Percentiles rank a stretch among this genome's conserved stretches.
Evolutionary conservation across 805 yeast species (phyloP).

Genomic region (Huiozyma naganishii): DNA sequence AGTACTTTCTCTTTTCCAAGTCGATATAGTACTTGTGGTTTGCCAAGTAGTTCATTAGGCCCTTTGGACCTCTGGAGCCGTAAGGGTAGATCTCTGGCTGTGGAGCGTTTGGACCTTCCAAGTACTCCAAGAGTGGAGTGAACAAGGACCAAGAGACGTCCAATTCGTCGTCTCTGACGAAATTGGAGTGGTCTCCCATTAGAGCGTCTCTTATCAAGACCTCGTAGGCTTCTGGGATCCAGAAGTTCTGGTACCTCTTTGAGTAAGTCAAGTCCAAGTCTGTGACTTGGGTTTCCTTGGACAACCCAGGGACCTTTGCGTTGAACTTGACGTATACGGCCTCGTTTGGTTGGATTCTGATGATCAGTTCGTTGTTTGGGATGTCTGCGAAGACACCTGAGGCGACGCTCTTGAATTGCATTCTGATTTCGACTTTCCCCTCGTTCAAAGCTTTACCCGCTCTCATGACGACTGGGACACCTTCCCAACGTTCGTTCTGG

Average conservation of each 20-base stretch:
- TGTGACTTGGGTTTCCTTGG: constrained; percentile 70
- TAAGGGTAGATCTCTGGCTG: constrained; percentile 62
- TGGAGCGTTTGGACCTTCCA: constrained; percentile 66
- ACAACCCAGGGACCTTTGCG: constrained; percentile 86
- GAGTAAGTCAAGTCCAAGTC: constrained; percentile 85
- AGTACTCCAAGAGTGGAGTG: constrained; percentile 76
- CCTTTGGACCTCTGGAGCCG: constrained; percentile 83
- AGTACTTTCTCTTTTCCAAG: constrained; percentile 53
- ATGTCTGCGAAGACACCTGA: constrained; percentile 71
- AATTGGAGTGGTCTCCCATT: constrained; percentile 90
- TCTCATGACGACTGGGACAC: constrained; percentile 89
- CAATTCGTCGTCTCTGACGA: constrained; percentile 95
- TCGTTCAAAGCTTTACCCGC: constrained; percentile 97
- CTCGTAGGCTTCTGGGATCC: constrained; percentile 98
- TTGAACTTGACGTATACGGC: constrained; percentile 90
- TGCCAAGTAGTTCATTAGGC: constrained; percentile 48
- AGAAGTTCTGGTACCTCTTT: constrained; percentile 70
- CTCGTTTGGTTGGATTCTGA: constrained; percentile 90
- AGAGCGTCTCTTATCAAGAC: constrained; percentile 84
- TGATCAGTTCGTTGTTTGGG: constrained; percentile 85
- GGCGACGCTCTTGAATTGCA: constrained; percentile 83
- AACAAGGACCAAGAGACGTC: constrained; percentile 88
- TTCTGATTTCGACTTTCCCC: constrained; percentile 87
- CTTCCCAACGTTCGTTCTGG: constrained; percentile 94
- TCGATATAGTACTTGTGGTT: constrained; percentile 62